Percentiles rank a stretch among this genome's conserved stretches.
Evolutionary conservation across 23 red algal genomes (phyloP).

Genomic region (Gracilaria gracilis): DNA sequence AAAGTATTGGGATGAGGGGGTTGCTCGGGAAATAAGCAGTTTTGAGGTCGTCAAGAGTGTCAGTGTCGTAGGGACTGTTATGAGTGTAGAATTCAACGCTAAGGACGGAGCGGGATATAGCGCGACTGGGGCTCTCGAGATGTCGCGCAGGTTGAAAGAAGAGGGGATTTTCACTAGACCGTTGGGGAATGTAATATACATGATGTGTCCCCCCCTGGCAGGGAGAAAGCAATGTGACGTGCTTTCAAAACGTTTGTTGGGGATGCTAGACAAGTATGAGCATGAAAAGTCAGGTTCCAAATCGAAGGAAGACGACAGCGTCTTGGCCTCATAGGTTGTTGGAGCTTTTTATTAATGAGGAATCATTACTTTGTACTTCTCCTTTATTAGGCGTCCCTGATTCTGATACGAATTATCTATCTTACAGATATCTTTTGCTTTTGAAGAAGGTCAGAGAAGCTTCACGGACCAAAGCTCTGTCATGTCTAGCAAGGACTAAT

Average conservation of each 20-base stretch:
- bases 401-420: no score
- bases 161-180: constrained; percentile 77
- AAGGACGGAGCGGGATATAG: constrained; percentile 63
- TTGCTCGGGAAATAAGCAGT: constrained; percentile 69
- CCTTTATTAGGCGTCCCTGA: no score
- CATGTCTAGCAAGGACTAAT: no score
- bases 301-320: constrained; percentile 5
- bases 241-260: constrained; percentile 1
- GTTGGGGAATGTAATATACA: constrained; percentile 85
- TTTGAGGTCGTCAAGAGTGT: constrained; percentile 56
- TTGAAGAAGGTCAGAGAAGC: no score
- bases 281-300: neutral
- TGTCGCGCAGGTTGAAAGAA: constrained; percentile 36
- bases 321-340: neutral
- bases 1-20: constrained; percentile 75
- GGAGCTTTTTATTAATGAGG: neutral
- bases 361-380: neutral
- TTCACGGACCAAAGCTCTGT: no score
- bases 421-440: no score
- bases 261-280: constrained; percentile 6
- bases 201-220: constrained; percentile 80
- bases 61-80: constrained; percentile 80
- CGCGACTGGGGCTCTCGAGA: constrained; percentile 53
- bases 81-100: constrained; percentile 76
- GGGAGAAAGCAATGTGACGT: constrained; percentile 1